phyloP scores from a whole-genome alignment of 2,329 filamentous ascomycete species.

The Aspergillus sp. region DNA sequence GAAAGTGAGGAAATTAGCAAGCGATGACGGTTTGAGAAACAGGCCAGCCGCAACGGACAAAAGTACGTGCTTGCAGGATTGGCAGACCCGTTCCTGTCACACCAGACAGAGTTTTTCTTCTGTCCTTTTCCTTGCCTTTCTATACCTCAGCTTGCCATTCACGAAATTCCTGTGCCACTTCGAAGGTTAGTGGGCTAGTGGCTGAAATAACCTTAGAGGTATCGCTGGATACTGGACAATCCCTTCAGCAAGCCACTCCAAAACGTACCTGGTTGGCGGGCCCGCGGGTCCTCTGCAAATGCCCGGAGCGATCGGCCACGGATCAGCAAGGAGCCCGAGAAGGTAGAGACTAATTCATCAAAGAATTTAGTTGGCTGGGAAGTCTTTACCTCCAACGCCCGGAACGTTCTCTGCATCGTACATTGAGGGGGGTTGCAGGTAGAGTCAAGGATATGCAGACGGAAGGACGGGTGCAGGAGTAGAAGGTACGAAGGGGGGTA shows the following conservation, averaged over 20 bases:
- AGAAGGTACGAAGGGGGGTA: neutral
- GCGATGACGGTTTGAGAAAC: neutral
- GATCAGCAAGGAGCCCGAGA: slow-evolving; percentile 10
- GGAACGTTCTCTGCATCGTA: slow-evolving; percentile 5
- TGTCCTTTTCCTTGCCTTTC: neutral
- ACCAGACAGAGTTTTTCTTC: neutral
- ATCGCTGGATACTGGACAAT: neutral
- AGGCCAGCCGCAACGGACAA: neutral
- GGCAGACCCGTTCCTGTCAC: neutral
- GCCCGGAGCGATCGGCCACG: slow-evolving; percentile 20
- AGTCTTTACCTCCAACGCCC: slow-evolving; percentile 2
- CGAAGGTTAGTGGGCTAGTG: slow-evolving; percentile 14
- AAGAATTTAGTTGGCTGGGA: slow-evolving; percentile 1
- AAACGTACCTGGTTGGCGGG: slow-evolving; percentile 25
- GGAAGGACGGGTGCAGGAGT: neutral
- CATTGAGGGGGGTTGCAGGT: neutral
- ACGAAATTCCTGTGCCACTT: slow-evolving; percentile 1
- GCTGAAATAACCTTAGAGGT: slow-evolving; percentile 6
- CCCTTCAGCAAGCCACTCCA: slow-evolving; percentile 13
- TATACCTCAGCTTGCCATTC: neutral
- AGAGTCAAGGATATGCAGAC: neutral
- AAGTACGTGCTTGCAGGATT: slow-evolving; percentile 1
- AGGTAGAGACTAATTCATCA: slow-evolving; percentile 3
- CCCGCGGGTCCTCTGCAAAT: slow-evolving; percentile 22
- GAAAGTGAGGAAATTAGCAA: neutral